Evolutionary conservation across 2,329 filamentous ascomycete genomes (phyloP).

Genomic region (Xylariales sp.): DNA sequence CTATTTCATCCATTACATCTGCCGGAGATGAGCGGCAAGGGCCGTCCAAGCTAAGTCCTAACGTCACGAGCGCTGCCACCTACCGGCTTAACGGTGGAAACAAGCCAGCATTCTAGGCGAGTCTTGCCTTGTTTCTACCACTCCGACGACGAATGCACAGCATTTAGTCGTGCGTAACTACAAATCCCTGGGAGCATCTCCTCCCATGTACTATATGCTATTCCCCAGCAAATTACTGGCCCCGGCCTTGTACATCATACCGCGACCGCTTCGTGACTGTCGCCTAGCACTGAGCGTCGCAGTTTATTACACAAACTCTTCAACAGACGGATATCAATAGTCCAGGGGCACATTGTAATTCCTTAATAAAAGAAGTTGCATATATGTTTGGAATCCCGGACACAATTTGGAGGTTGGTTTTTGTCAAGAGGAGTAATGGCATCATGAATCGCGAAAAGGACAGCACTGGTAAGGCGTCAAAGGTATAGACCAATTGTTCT

Average conservation of each 20-base stretch:
- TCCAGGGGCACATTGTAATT: slow-evolving; percentile 12
- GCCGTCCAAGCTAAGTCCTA: slow-evolving; percentile 47
- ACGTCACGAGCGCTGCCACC: slow-evolving; percentile 38
- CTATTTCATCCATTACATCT: slow-evolving; percentile 48
- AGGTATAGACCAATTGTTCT: slow-evolving; percentile 24
- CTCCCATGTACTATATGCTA: slow-evolving; percentile 8
- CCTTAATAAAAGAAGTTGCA: slow-evolving; percentile 38
- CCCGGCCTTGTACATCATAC: slow-evolving; percentile 16
- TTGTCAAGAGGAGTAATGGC: slow-evolving; percentile 12
- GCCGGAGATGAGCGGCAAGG: slow-evolving; percentile 47
- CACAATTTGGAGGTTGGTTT: slow-evolving; percentile 31
- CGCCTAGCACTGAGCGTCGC: not conserved
- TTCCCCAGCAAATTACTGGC: not conserved
- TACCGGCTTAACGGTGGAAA: slow-evolving; percentile 47
- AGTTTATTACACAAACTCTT: not conserved
- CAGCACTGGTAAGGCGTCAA: slow-evolving; percentile 29
- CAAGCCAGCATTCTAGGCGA: slow-evolving; percentile 50
- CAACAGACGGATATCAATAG: slow-evolving; percentile 2
- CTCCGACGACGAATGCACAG: slow-evolving; percentile 38
- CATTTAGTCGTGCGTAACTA: slow-evolving; percentile 28
- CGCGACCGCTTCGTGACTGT: slow-evolving; percentile 17
- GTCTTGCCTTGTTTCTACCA: slow-evolving; percentile 41
- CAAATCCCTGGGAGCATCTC: not conserved
- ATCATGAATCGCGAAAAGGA: slow-evolving; percentile 15
- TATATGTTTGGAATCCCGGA: slow-evolving; percentile 39